These are phyloP conservation scores for Metarhizium sp. DNA, from an alignment of 2,329 filamentous ascomycete species.

Conservation along the genomic window DNA sequence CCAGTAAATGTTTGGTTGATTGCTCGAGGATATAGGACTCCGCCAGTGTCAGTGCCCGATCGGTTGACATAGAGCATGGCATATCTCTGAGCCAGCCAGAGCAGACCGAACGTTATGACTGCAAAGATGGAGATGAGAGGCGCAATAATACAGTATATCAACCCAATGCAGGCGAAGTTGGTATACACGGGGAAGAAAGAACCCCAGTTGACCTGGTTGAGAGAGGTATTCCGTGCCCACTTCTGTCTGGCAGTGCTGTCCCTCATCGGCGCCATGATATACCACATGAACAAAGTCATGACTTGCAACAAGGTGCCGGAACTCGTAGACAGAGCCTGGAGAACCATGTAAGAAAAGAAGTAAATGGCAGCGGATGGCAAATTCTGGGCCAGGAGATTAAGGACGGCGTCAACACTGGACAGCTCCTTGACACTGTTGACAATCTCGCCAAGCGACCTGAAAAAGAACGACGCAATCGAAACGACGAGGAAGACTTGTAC, in stretches of 20 bases:
- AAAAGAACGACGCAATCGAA: slow-evolving; percentile 68
- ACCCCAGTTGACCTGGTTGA: slow-evolving; percentile 79
- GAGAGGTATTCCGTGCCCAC: slow-evolving; percentile 72
- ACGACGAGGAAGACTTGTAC: slow-evolving; percentile 92
- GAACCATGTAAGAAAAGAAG: slow-evolving; percentile 97
- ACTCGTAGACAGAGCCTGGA: slow-evolving; percentile 85
- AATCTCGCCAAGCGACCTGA: slow-evolving; percentile 53
- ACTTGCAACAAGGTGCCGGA: slow-evolving; percentile 83
- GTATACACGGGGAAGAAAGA: slow-evolving; percentile 94
- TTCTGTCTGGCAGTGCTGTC: slow-evolving; percentile 78
- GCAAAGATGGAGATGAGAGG: slow-evolving; percentile 90
- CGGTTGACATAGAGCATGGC: slow-evolving; percentile 92
- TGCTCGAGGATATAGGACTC: slow-evolving; percentile 80
- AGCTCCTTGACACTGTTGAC: slow-evolving; percentile 38
- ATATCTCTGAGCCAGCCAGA: slow-evolving; percentile 95
- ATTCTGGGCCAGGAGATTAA: slow-evolving; percentile 64
- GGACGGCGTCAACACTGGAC: slow-evolving; percentile 53
- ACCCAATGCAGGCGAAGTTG: slow-evolving; percentile 85
- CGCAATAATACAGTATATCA: slow-evolving; percentile 83
- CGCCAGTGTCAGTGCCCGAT: slow-evolving; percentile 84
- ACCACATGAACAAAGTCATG: slow-evolving; percentile 70
- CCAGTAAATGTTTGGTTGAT: slow-evolving; percentile 95
- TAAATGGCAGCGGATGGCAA: slow-evolving; percentile 87
- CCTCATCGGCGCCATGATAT: slow-evolving; percentile 66
- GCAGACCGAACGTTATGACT: slow-evolving; percentile 78